Percentiles rank a stretch among this genome's conserved stretches.
These are phyloP conservation scores for Verbena officinalis DNA, from an alignment of 257 asterid species.

Conservation along the genomic window DNA sequence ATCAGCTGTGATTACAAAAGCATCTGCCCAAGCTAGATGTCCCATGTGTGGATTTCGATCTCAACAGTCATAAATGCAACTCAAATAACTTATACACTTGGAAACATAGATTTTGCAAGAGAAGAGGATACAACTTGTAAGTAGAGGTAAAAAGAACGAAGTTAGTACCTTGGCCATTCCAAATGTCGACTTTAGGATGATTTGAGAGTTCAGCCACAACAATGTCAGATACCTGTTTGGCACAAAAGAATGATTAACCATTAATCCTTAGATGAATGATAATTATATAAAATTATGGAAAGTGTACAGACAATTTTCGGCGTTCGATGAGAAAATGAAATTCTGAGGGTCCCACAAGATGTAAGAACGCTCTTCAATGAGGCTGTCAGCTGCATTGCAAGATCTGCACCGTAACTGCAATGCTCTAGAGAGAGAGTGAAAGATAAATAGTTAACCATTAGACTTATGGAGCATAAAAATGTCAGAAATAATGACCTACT, in stretches of 20 bases:
- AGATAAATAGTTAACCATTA: too few relatives aligned
- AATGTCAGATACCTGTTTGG: slow-evolving; percentile 65
- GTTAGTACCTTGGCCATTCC: slow-evolving; percentile 80
- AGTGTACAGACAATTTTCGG: slow-evolving; percentile 60
- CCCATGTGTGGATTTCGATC: slow-evolving; percentile 95
- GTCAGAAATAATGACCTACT: slow-evolving; percentile 43
- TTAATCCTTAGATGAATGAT: slow-evolving; percentile 27
- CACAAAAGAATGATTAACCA: slow-evolving; percentile 35
- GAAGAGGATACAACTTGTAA: slow-evolving; percentile 3
- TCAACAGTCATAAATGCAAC: slow-evolving; percentile 34
- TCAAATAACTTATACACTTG: not conserved
- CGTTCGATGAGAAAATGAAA: slow-evolving; percentile 91
- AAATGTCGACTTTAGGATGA: slow-evolving; percentile 69
- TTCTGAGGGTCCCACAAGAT: slow-evolving; percentile 80
- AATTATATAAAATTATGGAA: slow-evolving; percentile 23
- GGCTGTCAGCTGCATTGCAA: slow-evolving; percentile 65
- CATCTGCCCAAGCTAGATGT: slow-evolving; percentile 89
- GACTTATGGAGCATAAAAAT: not conserved
- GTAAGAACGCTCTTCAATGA: slow-evolving; percentile 62
- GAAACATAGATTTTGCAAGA: not conserved
- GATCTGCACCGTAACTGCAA: slow-evolving; percentile 80
- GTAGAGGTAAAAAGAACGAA: slow-evolving; percentile 16
- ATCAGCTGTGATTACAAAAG: slow-evolving; percentile 88
- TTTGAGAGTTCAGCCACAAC: slow-evolving; percentile 50
- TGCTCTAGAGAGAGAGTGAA: slow-evolving; percentile 49